Base-by-base conservation (phyloP, 2,329 filamentous ascomycete genomes). In the Sporothrix curviconia region DNA sequence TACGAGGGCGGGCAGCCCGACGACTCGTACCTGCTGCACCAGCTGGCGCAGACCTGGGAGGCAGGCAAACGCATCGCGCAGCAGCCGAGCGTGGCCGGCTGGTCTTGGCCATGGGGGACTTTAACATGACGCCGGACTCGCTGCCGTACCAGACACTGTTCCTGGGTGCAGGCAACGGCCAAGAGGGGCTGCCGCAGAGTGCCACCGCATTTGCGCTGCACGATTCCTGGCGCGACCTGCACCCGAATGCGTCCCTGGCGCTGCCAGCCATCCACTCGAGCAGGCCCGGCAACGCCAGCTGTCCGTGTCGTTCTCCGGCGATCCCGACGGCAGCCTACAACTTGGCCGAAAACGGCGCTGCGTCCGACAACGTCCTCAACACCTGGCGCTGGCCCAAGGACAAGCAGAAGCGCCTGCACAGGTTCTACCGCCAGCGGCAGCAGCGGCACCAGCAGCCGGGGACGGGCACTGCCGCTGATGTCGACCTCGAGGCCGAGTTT, bases 21-120 rank as follows among this genome's bases (percentile, higher is more conserved):
- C 17, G 90, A 95, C 72, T 90, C 87, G 28, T 97, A 99, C 74
- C 76, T 91, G 52, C 92, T 89, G 68, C 94, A 97, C 72, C 87
- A 92, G 58, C 89, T 89, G 17, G 87, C 92, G 3, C 92, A 99
- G 74, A 88, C 91, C 51, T 99, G 94, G 94, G 89, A 96, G 69
- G 89, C 96, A 58, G 82, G 92, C 55, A 96, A 95, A 71, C 78
- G 96, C 44, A 87, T 96, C 85, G 89, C 50, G 87, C 83, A 58
- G 92, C 92, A 44, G 81, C 85, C 1, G 87, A 91, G 64, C 53
- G 50, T 14, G 90, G 91, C 7, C 89, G 92, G 69, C 78, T 97
- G 30, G 91, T 92, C 53, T 76, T 97, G 43, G 92, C 86, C 6
- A 76, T 96, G 55, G 94, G 94, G 25, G 94, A 97, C 74, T 96